Base-by-base conservation (phyloP, 306 rosid species). In the Quercus parvula region DNA sequence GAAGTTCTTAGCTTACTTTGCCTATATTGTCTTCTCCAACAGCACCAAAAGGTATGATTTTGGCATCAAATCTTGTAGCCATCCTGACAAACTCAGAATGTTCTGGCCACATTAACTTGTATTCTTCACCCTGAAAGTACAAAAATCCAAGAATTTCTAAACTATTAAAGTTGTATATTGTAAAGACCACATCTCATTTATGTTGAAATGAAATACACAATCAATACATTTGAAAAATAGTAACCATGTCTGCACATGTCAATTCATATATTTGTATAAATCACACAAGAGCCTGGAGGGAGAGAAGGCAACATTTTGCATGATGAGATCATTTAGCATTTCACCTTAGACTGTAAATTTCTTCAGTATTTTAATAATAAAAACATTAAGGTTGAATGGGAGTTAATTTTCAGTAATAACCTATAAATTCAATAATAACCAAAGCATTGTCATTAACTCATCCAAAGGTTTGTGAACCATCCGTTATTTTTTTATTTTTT, bases 61-160 rank as follows among this genome's bases (percentile, higher is more conserved):
- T 95, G 78, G 97, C 96, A 84, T 97, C 97, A 82, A 95, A 95
- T 85, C 92, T 88, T 20, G 93, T 90, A 58, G 99, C 97, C 97
- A 92, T 91, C 76, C 97, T 88, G 62, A 95, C 93, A 90, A 95
- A 95, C 86, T 95, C 97, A 1, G 97, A 87, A 80, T 80, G 92
- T 78, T 95, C 94, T 1, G 97, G 97, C 99, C 99, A 95, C 90
- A 92, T 91, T 49, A 95, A 78, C 83, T 89, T 91, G 82, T 92
- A 91, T 73, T 89, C 91, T 87, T 95, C 99, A 62, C 99, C 97
- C 97, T 95, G 49, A 73, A 79, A 70, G 66, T 74, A 71, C 25
- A 17, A 75, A 8, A 70, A 67, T 12, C 6, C 51, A 33, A 33
- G 27, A 5, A 33, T 35, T 67, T 67, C 72, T 33, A 67, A 67